phyloP scores from a whole-genome alignment of 78 protist genomes.

The Dictyostelium intermedium region DNA sequence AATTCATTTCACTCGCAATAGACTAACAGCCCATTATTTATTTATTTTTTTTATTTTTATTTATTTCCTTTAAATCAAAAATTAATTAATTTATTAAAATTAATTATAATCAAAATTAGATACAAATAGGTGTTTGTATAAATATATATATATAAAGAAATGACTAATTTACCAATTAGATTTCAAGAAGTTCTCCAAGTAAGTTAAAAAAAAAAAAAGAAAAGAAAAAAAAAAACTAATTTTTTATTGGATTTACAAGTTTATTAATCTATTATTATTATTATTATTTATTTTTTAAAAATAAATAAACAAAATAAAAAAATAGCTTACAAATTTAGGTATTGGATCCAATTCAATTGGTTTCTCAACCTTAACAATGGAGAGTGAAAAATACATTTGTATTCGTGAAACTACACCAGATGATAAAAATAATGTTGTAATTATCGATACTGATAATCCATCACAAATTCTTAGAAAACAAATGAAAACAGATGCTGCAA shows the following conservation, averaged over 20 bases:
- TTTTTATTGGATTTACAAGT: no score
- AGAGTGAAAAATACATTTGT: slow-evolving; percentile 95
- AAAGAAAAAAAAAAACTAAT: no score
- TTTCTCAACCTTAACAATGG: slow-evolving; percentile 95
- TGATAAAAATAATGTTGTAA: slow-evolving; percentile 83
- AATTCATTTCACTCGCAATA: neutral
- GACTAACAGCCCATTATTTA: neutral
- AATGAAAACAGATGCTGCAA: slow-evolving; percentile 96
- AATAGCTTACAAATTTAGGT: slow-evolving; percentile 82
- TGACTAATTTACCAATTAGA: slow-evolving; percentile 71
- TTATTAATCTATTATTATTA: neutral
- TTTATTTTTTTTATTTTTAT: neutral
- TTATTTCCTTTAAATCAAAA: neutral
- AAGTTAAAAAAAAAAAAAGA: neutral
- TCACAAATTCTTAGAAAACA: slow-evolving; percentile 84
- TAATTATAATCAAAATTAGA: neutral
- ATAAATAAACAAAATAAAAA: neutral
- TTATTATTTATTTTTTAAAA: neutral
- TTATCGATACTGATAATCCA: slow-evolving; percentile 92
- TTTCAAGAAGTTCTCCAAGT: slow-evolving; percentile 83
- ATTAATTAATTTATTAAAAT: neutral
- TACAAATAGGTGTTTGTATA: neutral
- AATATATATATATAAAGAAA: slow-evolving; percentile 9
- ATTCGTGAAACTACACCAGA: slow-evolving; percentile 92
- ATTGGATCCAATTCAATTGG: slow-evolving; percentile 85